Conservation (phyloP, 257 asterid species). For the Jacaranda mimosifolia region DNA sequence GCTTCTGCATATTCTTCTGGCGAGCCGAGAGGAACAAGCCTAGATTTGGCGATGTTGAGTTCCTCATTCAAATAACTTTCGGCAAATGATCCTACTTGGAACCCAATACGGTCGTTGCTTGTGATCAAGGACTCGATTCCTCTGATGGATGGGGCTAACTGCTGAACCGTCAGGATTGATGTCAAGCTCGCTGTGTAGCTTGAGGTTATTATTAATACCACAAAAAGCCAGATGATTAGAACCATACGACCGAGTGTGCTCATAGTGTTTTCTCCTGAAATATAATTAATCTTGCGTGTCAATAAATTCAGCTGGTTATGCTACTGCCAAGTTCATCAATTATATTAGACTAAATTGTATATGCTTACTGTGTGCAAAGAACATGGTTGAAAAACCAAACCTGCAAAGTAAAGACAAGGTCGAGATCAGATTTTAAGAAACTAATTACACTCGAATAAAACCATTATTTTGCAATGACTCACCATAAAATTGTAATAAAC, state of each 20-base stretch:
- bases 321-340: not conserved
- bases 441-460: not conserved
- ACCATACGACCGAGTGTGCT: slow-evolving; percentile 65
- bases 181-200: slow-evolving; percentile 77
- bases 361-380: slow-evolving; percentile 62
- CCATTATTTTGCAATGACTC: not conserved
- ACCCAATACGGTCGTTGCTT: slow-evolving; percentile 49
- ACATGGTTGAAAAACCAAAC: slow-evolving; percentile 72
- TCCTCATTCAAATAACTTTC: slow-evolving; percentile 46
- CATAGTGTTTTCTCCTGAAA: slow-evolving; percentile 61
- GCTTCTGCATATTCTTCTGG: slow-evolving; percentile 60
- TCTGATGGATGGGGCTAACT: slow-evolving; percentile 52
- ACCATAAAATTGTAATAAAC: slow-evolving; percentile 62
- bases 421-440: slow-evolving; percentile 2
- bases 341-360: not conserved
- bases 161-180: slow-evolving; percentile 68
- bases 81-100: slow-evolving; percentile 63
- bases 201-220: slow-evolving; percentile 59
- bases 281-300: not conserved
- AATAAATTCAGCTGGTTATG: not conserved
- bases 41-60: slow-evolving; percentile 44
- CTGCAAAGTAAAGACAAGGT: slow-evolving; percentile 40
- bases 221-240: slow-evolving; percentile 65
- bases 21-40: slow-evolving; percentile 54
- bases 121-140: slow-evolving; percentile 61